A percentile compares a stretch with the other conserved stretches of the same genome.
Conservation (phyloP, 78 protist species). For the Chrysochromulina tobinii region DNA sequence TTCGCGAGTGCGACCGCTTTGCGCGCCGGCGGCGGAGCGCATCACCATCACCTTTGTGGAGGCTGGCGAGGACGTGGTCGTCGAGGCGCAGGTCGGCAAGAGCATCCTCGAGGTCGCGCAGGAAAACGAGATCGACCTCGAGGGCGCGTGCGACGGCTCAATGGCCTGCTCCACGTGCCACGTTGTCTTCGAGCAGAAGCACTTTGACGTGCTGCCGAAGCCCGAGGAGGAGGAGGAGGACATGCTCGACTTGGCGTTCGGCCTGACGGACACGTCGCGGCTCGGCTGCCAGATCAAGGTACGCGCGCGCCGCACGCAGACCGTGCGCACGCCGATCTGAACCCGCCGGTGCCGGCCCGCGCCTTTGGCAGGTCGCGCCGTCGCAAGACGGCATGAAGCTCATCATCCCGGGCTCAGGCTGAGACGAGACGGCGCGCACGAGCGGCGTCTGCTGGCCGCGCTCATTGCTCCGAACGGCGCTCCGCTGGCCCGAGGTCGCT, state of each 20-base stretch:
- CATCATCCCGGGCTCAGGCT: no score
- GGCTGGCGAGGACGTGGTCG: background rate
- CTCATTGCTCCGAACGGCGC: no score
- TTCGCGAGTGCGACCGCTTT: no score
- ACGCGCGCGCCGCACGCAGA: no score
- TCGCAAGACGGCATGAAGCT: no score
- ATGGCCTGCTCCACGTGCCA: conserved; percentile 95
- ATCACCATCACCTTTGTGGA: background rate
- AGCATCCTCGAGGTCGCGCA: conserved; percentile 77
- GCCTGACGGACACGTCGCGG: conserved; percentile 65
- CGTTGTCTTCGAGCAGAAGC: conserved; percentile 63
- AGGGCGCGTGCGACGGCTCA: conserved; percentile 91
- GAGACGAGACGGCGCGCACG: no score
- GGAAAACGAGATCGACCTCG: conserved; percentile 75
- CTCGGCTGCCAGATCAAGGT: background rate
- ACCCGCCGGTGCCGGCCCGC: no score
- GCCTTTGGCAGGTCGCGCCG: no score
- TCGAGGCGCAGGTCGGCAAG: conserved; percentile 2
- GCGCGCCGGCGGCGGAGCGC: no score
- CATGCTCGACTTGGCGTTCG: conserved; percentile 90
- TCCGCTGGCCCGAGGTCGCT: no score
- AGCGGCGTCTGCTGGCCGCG: no score
- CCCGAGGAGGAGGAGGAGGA: conserved; percentile 87
- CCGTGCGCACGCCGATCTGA: no score
- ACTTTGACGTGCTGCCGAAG: conserved; percentile 70